Evolutionary conservation across 2,329 filamentous ascomycete species (phyloP).

Genomic region (Coleophoma eucalyptorum): DNA sequence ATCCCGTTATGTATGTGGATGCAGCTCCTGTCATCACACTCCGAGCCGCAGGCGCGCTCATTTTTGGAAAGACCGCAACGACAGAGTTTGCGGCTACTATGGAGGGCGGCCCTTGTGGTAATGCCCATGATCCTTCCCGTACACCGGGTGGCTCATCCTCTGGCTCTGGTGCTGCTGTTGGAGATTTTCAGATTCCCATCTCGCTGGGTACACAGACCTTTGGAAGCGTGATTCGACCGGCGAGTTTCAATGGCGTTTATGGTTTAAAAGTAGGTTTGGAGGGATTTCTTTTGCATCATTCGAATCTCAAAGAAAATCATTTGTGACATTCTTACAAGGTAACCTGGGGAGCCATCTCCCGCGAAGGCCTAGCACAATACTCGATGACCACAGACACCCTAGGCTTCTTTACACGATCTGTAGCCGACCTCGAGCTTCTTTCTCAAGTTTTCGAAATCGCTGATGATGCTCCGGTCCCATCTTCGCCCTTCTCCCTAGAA

Average conservation of each 20-base stretch:
- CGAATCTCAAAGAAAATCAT: neutral
- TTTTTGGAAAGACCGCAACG: slow-evolving; percentile 51
- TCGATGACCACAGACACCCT: slow-evolving; percentile 56
- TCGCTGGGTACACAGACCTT: slow-evolving; percentile 60
- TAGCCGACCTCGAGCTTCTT: slow-evolving; percentile 53
- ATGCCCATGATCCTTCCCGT: slow-evolving; percentile 44
- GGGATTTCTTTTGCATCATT: neutral
- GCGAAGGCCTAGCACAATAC: slow-evolving; percentile 55
- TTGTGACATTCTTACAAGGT: slow-evolving; percentile 29
- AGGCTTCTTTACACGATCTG: slow-evolving; percentile 53
- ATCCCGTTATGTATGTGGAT: slow-evolving; percentile 39
- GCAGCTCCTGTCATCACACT: slow-evolving; percentile 45
- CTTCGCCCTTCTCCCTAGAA: slow-evolving; percentile 30
- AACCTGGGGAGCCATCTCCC: slow-evolving; percentile 56
- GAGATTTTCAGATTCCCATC: slow-evolving; percentile 56
- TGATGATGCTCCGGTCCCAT: slow-evolving; percentile 37
- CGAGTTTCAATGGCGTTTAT: slow-evolving; percentile 58
- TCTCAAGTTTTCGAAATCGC: slow-evolving; percentile 45
- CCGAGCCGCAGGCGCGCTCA: slow-evolving; percentile 47
- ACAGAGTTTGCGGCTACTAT: slow-evolving; percentile 58
- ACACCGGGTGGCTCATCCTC: slow-evolving; percentile 65
- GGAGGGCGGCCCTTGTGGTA: slow-evolving; percentile 47
- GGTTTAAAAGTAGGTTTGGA: slow-evolving; percentile 42
- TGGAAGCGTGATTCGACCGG: slow-evolving; percentile 59
- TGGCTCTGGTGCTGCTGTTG: slow-evolving; percentile 59